These are phyloP conservation scores for Bolboschoenoplectus hybrid DNA, from an alignment of 202 grass and related monocot species.

Conservation along the genomic window DNA sequence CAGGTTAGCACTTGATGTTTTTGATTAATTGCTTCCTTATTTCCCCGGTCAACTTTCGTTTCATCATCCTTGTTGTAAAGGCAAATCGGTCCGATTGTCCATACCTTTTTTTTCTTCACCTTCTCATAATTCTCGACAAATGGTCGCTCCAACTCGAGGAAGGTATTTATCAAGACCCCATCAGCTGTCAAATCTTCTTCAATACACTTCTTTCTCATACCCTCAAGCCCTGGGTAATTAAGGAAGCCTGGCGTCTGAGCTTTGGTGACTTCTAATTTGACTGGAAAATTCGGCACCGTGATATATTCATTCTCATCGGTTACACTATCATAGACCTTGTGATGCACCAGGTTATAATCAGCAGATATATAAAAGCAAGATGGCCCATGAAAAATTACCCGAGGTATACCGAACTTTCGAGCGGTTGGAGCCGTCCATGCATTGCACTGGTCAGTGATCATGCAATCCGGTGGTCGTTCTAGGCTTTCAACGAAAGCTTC, in stretches of 20 bases:
- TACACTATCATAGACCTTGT: conserved; percentile 36
- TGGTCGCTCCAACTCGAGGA: conserved; percentile 31
- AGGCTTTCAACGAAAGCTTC: conserved; percentile 47
- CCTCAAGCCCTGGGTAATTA: conserved; percentile 10
- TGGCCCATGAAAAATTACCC: conserved; percentile 48
- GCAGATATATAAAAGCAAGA: conserved; percentile 44
- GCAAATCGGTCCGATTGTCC: conserved; percentile 52
- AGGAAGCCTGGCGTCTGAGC: conserved; percentile 45
- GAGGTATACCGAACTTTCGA: conserved; percentile 34
- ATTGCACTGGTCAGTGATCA: conserved; percentile 44
- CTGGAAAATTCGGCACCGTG: conserved; percentile 56
- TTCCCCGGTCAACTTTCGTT: too few relatives aligned
- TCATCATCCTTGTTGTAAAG: too few relatives aligned
- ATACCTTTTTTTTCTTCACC: conserved; percentile 40
- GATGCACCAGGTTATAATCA: conserved; percentile 19
- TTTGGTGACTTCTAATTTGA: conserved; percentile 28
- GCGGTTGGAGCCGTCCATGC: conserved; percentile 38
- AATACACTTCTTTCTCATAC: background rate
- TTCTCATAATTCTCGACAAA: conserved; percentile 49
- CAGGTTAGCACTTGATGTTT: conserved; percentile 21
- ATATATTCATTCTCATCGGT: conserved; percentile 40
- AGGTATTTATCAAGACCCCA: conserved; percentile 55
- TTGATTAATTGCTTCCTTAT: conserved; percentile 7
- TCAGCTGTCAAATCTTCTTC: conserved; percentile 56
- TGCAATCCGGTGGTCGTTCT: conserved; percentile 44